Conservation (phyloP, 2,329 filamentous ascomycete genomes). For the Arthrobotrys megalospora region DNA sequence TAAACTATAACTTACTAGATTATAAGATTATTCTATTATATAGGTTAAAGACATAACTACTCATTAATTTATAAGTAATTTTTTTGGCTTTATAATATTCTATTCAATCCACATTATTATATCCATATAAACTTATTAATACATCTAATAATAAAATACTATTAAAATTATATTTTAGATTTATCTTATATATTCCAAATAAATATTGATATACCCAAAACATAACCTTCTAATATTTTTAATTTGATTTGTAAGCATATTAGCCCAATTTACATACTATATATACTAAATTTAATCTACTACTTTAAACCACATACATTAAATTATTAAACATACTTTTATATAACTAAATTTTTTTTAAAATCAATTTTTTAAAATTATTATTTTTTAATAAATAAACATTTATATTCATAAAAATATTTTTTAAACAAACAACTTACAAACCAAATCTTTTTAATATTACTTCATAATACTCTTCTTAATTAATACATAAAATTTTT, state of each 20-base stretch:
- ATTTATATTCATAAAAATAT: background rate
- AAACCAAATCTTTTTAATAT: constrained; percentile 1
- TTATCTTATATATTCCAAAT: background rate
- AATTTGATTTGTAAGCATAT: constrained; percentile 11
- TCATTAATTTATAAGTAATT: too few relatives aligned
- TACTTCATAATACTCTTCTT: background rate
- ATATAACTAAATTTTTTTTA: background rate
- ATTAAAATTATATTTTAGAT: constrained; percentile 23
- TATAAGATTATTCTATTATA: too few relatives aligned
- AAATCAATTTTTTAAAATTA: background rate
- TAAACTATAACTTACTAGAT: too few relatives aligned
- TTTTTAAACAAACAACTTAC: too few relatives aligned
- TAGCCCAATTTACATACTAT: background rate
- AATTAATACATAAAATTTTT: constrained; percentile 2
- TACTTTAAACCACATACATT: background rate
- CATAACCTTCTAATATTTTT: constrained; percentile 12
- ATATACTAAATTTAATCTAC: background rate
- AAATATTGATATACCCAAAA: constrained; percentile 24
- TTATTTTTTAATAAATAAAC: background rate
- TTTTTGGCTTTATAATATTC: too few relatives aligned
- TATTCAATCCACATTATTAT: too few relatives aligned
- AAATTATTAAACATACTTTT: background rate
- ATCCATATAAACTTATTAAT: too few relatives aligned
- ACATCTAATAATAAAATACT: too few relatives aligned
- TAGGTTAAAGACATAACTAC: too few relatives aligned